Percentiles rank a stretch among this genome's conserved stretches.
Evolutionary conservation across 805 yeast genomes (phyloP).

Genomic region (Saccharomycopsis malanga): DNA sequence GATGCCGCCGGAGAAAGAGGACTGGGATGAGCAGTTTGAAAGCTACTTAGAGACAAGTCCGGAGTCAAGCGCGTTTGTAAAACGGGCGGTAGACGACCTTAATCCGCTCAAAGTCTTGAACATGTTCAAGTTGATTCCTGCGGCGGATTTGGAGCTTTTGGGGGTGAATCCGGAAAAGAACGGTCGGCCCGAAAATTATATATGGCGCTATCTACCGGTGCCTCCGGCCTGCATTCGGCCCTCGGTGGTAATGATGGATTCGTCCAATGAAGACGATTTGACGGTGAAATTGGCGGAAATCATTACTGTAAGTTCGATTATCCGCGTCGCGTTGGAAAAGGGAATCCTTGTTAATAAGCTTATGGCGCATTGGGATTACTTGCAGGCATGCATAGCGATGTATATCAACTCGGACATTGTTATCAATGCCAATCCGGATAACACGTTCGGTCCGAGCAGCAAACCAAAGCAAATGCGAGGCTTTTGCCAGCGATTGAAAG

Average conservation of each 20-base stretch:
- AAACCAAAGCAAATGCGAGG: constrained; percentile 86
- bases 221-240: constrained; percentile 99
- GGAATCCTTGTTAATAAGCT: constrained; percentile 88
- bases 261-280: constrained; percentile 92
- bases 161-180: constrained; percentile 85
- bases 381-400: constrained; percentile 94
- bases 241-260: constrained; percentile 86
- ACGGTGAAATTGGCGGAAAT: constrained; percentile 94
- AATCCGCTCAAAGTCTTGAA: constrained; percentile 87
- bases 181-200: constrained; percentile 92
- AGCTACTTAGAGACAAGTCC: constrained; percentile 70
- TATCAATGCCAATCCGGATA: constrained; percentile 59
- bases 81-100: constrained; percentile 85
- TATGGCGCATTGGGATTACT: constrained; percentile 99
- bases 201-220: constrained; percentile 96
- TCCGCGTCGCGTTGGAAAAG: constrained; percentile 89
- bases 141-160: constrained; percentile 84
- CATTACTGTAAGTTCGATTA: constrained; percentile 93
- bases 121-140: constrained; percentile 76
- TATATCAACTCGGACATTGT: constrained; percentile 88
- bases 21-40: constrained; percentile 84
- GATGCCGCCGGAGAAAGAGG: constrained; percentile 70
- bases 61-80: constrained; percentile 79
- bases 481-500: constrained; percentile 93
- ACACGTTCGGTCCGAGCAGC: constrained; percentile 45